Evolutionary conservation across 805 yeast genomes (phyloP), one percentile per base, ranked within the genome.

Genomic region (Candida ipomoeae): DNA sequence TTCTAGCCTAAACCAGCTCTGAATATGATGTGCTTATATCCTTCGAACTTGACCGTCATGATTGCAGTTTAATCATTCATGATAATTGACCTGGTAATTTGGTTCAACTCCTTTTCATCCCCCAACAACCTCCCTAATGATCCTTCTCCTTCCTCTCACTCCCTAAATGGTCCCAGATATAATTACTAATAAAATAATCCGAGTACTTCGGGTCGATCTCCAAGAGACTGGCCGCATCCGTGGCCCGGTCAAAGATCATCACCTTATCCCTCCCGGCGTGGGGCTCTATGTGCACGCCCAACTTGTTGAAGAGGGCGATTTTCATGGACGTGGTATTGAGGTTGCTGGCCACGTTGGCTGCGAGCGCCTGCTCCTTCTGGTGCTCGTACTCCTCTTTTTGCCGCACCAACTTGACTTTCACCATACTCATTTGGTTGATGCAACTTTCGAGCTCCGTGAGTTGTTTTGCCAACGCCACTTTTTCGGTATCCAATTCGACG

Each of bases 141-240:
- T 26, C 29, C 11, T 26, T 26, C 29, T 26, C 29, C 31, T 29
- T 14, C 21, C 10, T 31, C 11, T 26, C 37, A 11, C 23, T 29
- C 13, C 56, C 60, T 4, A 81, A 56, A 48, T 79, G 76, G 53
- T 87, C 94, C 96, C 96, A 88, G 32, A 88, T 79, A 62, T 80
- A 85, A 60, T 88, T 87, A 13, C 89, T 78, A 31, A 86, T 78
- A 64, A 86, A 87, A 59, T 77, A 84, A 51, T 83, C 84, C 58
- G 86, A 81, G 54, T 83, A 80, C 51, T 80, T 77, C 32, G 73
- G 70, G 40, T 75, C 74, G 61, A 82, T 75, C 26, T 80, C 76
- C 47, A 85, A 65, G 7, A 79, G 69, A 56, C 78, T 79, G 1
- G 82, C 67, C 26, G 70, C 63, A 44, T 78, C 78, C 26, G 66